Base-by-base conservation (phyloP, 225 moss, liverwort and hornwort species). In the Anthoceros angustus region DNA sequence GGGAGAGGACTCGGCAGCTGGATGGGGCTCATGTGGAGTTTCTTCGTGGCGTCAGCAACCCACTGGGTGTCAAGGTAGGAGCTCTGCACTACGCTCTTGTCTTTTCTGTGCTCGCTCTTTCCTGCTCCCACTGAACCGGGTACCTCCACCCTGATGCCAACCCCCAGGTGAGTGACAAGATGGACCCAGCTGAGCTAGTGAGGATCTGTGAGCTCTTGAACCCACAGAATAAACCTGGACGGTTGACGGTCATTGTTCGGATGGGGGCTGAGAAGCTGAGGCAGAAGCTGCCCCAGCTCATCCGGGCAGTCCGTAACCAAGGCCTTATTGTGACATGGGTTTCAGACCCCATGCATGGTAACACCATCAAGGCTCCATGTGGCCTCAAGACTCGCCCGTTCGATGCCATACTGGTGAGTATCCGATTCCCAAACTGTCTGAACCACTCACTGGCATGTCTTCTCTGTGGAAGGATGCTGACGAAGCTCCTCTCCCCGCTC, bases 281-380 rank as follows among this genome's bases (percentile, higher is more conserved):
- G 26, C 73, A 71, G 24, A 79, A 85, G 41, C 74, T 80, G 39
- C 85, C 85, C 1, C 66, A 77, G 6, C 72, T 85, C 72, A 80
- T 85, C 41, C 71, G 85, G 66, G 87, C 90, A 9, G 79, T 90
- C 12, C 78, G 85, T 12, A 79, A 75, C 46, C 76, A 84, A 2
- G 90, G 90, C 9, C 42, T 77, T 46, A 65, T 80, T n/a, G 90
- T 90, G 63, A 90, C 89, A 6, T 90, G 89, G 89, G 89, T 90
- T 66, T 80, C 86, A 64, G 89, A 90, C 55, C 89, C 89, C 42
- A 90, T 90, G 89, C 89, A 90, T 72, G 89, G 86, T 6, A 90
- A 90, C 70, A 90, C 89, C 25, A 81, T 90, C 72, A 86, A 90
- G 71, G 84, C 89, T 18, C 89, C 89, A 7, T 84, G 83, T 24